Base-by-base conservation (phyloP, 805 yeast genomes). In the Groenewaldozyma salmanticensis region DNA sequence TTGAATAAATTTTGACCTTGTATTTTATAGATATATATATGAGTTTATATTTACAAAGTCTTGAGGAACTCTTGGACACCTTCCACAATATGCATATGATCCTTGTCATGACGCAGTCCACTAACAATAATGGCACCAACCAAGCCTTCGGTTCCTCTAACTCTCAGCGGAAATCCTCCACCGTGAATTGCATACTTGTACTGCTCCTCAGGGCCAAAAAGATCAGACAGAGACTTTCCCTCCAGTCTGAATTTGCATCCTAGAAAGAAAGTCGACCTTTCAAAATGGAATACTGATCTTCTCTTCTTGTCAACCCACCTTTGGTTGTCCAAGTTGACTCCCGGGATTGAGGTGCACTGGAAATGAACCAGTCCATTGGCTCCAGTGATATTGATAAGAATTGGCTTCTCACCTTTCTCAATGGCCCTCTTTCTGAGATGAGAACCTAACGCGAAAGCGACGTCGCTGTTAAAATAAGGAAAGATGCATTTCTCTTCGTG, bases 371-470 rank as follows among this genome's bases (percentile, higher is more conserved):
- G 51, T 6, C 58, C 59, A 7, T 36, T 46, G 34, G 48, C 42
- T 20, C 40, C 38, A 33, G 52, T 36, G 40, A 58, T 53, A 33
- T 49, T 46, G 40, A 58, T 53, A 22, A 54, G 43, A 13, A 53
- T 55, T 4, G 59, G 45, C n/a, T n/a, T n/a, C 22, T 46, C 39
- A 22, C 38, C 39, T n/a, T 19, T 24, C 16, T 29, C n/a, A 88
- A 58, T 80, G 70, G 52, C 94, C 87, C 50, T 79, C 78, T 61
- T 87, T 69, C 4, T 94, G 77, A 5, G 90, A 88, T 81, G 33
- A 79, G 61, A 0, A 81, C 80, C 5, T 85, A 82, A 38, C 75
- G 78, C 59, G 78, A 81, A 4, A 84, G 92, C 54, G 77, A 66
- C 1, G 86, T 79, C 94, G 29, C 61, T 51, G 36, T 54, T 52